Percentiles rank a stretch among this genome's conserved stretches.
These are phyloP conservation scores for Lactarius psammicola DNA, from an alignment of 768 basidiomycete genomes.

Conservation along the genomic window DNA sequence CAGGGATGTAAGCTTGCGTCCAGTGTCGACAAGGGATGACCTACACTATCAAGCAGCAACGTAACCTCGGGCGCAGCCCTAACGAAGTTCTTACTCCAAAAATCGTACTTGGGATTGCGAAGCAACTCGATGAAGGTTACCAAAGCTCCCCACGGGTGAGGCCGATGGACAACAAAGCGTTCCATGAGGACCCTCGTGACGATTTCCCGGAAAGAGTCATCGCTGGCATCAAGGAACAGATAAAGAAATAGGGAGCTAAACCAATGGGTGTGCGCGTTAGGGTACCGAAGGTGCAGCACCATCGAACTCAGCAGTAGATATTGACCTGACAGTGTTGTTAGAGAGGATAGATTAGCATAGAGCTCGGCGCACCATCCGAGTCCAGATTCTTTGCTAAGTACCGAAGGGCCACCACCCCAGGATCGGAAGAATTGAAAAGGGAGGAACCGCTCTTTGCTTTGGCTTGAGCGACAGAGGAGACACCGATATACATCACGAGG, in stretches of 20 bases:
- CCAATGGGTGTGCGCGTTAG: slow-evolving; percentile 98
- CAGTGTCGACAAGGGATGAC: slow-evolving; percentile 34
- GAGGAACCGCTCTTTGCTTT: slow-evolving; percentile 82
- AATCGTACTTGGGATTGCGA: slow-evolving; percentile 85
- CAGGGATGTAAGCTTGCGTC: slow-evolving; percentile 19
- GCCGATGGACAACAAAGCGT: slow-evolving; percentile 89
- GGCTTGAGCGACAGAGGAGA: slow-evolving; percentile 85
- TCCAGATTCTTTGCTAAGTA: slow-evolving; percentile 83
- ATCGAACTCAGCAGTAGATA: slow-evolving; percentile 92
- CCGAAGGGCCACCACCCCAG: slow-evolving; percentile 80
- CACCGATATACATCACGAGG: slow-evolving; percentile 94
- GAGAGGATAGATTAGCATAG: not conserved
- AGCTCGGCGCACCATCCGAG: slow-evolving; percentile 69
- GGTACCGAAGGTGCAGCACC: slow-evolving; percentile 93
- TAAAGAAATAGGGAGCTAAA: slow-evolving; percentile 89
- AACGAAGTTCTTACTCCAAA: slow-evolving; percentile 87
- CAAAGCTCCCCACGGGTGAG: slow-evolving; percentile 95
- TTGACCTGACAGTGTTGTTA: slow-evolving; percentile 60
- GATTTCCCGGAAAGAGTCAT: slow-evolving; percentile 75
- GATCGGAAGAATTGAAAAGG: slow-evolving; percentile 77
- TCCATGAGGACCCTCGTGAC: slow-evolving; percentile 90
- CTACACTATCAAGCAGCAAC: slow-evolving; percentile 77
- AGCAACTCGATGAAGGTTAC: slow-evolving; percentile 93
- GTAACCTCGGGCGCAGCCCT: slow-evolving; percentile 85
- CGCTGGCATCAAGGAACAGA: slow-evolving; percentile 77